Conservation (phyloP, 345 rosid genomes). For the Corchorus capsularis region DNA sequence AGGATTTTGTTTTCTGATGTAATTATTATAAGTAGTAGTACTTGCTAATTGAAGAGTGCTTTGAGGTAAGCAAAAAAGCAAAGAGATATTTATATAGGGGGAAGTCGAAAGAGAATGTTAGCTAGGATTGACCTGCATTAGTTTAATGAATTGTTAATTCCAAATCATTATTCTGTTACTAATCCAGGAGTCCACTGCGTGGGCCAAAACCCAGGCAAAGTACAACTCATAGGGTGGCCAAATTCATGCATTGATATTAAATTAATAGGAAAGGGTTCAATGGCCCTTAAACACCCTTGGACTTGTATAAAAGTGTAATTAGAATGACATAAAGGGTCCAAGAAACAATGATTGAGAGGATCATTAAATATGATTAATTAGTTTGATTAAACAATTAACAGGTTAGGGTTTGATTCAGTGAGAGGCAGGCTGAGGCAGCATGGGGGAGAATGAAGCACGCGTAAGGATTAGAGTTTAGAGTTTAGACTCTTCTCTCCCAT, state of each 20-base stretch:
- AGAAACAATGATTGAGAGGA: constrained; percentile 31
- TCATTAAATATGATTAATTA: constrained; percentile 20
- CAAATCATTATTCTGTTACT: constrained; percentile 32
- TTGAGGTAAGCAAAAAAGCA: constrained; percentile 29
- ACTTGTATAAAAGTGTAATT: constrained; percentile 24
- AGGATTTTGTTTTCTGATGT: neutral
- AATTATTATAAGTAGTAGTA: neutral
- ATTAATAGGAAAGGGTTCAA: constrained; percentile 18
- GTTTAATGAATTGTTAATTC: constrained; percentile 26
- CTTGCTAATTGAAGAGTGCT: constrained; percentile 19
- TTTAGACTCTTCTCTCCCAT: neutral
- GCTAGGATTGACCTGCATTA: constrained; percentile 43
- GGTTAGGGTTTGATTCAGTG: neutral
- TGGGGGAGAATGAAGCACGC: constrained; percentile 18
- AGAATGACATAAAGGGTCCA: constrained; percentile 19
- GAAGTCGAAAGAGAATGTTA: constrained; percentile 27
- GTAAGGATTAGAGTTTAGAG: too few relatives aligned
- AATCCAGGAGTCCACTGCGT: constrained; percentile 55
- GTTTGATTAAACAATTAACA: neutral
- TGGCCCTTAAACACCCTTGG: constrained; percentile 23
- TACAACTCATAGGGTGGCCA: constrained; percentile 55
- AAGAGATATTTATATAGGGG: constrained; percentile 43
- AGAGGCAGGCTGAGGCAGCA: constrained; percentile 6
- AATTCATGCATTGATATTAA: constrained; percentile 42
- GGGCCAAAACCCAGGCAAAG: constrained; percentile 44